phyloP scores from a whole-genome alignment of 805 yeast genomes.

The Torulaspora franciscae region DNA sequence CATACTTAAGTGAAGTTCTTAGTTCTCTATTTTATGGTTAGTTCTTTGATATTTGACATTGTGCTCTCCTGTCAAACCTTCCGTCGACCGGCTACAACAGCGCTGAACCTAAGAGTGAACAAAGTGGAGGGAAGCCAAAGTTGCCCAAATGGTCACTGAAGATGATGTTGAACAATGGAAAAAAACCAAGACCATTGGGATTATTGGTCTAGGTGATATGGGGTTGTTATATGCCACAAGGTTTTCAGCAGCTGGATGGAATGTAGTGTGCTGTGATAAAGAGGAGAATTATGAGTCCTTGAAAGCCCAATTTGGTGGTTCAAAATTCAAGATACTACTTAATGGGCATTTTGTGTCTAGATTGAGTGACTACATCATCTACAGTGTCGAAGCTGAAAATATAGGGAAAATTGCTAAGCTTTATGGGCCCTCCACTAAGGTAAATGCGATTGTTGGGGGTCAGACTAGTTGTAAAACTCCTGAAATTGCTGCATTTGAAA shows the following conservation, averaged over 20 bases:
- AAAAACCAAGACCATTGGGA: conserved; percentile 60
- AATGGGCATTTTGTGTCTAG: conserved; percentile 87
- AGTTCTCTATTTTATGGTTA: too few species aligned
- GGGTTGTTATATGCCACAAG: conserved; percentile 80
- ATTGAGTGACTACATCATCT: conserved; percentile 73
- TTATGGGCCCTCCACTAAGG: conserved; percentile 85
- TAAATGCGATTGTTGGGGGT: conserved; percentile 93
- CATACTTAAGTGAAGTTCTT: too few species aligned
- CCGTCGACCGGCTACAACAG: too few species aligned
- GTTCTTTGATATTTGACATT: too few species aligned
- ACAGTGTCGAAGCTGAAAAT: conserved; percentile 89
- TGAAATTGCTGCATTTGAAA: conserved; percentile 82
- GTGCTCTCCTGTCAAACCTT: too few species aligned
- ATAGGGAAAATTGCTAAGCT: conserved; percentile 62
- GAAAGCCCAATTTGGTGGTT: conserved; percentile 38
- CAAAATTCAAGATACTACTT: conserved; percentile 50
- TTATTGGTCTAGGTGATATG: conserved; percentile 97
- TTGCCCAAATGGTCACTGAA: conserved; percentile 7
- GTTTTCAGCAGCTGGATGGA: conserved; percentile 82
- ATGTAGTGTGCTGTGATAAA: conserved; percentile 80
- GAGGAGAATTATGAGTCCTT: conserved; percentile 56
- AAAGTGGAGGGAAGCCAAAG: not conserved
- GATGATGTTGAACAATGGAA: conserved; percentile 36
- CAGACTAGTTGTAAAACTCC: conserved; percentile 94
- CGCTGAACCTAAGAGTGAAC: not conserved